Base-by-base conservation (phyloP, 768 basidiomycete species). In the Macrolepiota albuminosa region DNA sequence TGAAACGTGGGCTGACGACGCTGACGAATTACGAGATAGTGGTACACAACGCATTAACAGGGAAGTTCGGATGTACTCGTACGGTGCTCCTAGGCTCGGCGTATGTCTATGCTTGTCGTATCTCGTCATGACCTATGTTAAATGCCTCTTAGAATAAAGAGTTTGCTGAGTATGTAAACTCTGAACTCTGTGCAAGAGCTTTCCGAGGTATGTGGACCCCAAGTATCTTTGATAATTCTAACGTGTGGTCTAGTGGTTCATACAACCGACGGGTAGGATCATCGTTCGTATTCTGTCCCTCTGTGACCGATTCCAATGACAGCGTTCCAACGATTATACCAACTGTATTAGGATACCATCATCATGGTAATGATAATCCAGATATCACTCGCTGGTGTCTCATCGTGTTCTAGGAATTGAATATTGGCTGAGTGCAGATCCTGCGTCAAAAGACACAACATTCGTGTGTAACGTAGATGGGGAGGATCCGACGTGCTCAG, bases 251-350 rank as follows among this genome's bases (percentile, higher is more conserved):
- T 37, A 84, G 82, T 80, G 47, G 81, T 83, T 1, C 81, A 84
- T 64, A 76, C 78, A 3, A 72, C 78, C 51, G 83, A 82, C 57
- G 81, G 79, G 81, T 79, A 63, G 42, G 42, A 14, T 24, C 8
- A 33, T 24, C 21, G 10, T 51, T 40, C 4, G 49, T 40, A 24
- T 53, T 7, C n/a, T 54, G 11, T 48, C 11, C 29, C 21, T 34
- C 26, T 29, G 33, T 13, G 24, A 58, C 45, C 45, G 18, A 40
- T 16, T 21, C 6, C 9, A 18, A 33, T 6, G 5, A 1, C 58
- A 83, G 83, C 6, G 81, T 83, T 10, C 81, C 82, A 1, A 84
- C 81, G 0, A 75, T 82, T 52, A 79, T 84, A 34, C 78, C 82
- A 0, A 76, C 63, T 4, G 65, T 64, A 2, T 61, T 83, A 9